Base-by-base conservation (phyloP, 208 protist genomes). In the Wallacemonas rigidus region DNA sequence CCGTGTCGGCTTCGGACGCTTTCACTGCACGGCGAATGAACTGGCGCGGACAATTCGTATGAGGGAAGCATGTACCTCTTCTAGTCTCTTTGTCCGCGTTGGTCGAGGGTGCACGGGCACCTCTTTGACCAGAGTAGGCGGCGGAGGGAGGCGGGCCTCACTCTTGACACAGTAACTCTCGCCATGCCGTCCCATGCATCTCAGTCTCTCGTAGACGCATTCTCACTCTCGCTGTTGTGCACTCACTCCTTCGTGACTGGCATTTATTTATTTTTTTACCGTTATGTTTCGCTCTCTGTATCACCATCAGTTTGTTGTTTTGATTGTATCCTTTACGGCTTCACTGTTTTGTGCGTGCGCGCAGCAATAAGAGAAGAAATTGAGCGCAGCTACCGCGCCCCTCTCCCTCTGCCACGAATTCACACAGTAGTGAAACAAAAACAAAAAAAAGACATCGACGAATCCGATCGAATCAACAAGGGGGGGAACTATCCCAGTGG, bases 261-360 rank as follows among this genome's bases (percentile, higher is more conserved):
- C 26, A 0, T 26, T 0, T 26, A n/a, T 26, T 26, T 26, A 1
- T 26, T 0, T 26, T 26, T 26, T 58, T 58, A 14, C 35, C 45
- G 9, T 67, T 44, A 7, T 67, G 15, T 67, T n/a, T 1, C 40
- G 11, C 51, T 61, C 15, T 71, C 45, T 63, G 40, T 72, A 26
- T 26, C 26, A 26, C 26, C 26, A 26, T 26, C 26, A 26, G n/a
- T 72, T 62, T 40, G 14, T 47, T 63, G 6, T 71, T 71, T 76
- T 45, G 38, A 38, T 67, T 26, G 41, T 68, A 15, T 48, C 41
- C 41, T 63, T 53, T 26, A 15, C 17, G 12, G 36, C 53, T 71
- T 45, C 17, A 50, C 55, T 47, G 35, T 61, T 62, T 17, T 60
- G 11, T 14, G 7, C 47, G 7, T 26, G 48, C 11, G 15, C 48